Base-by-base conservation (phyloP, 352 stramenopile species). In the Phytophthora tentaculata region DNA sequence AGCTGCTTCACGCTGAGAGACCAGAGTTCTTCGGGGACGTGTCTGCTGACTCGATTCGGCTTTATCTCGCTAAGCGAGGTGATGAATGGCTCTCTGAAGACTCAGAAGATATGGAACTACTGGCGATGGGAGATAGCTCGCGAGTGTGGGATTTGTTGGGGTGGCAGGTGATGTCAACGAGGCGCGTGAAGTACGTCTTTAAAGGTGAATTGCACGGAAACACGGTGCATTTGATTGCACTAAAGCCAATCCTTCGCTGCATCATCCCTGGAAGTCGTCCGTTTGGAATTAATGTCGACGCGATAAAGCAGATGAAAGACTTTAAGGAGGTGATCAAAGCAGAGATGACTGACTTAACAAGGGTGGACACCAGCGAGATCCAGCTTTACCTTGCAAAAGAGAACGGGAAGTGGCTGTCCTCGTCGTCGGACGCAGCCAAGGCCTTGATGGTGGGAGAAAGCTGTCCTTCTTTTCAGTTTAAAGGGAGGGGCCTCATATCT, bases 201-300 rank as follows among this genome's bases (percentile, higher is more conserved):
- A 17, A 50, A 50, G 22, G 10, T 17, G 20, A 2, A 3, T 10
- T 20, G 20, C 19, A 29, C 3, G 44, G 19, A 2, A 50, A 29
- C 20, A 28, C 44, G 20, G 17, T 50, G 5, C 44, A 50, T 50
- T 0, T 29, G 9, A 50, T 50, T 29, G 44, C 44, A 50, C 20
- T 50, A 8, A 50, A 50, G n/a, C 44, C 44, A 8, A 28, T 50
- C 16, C 44, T 50, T 49, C 43, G 43, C 43, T 49, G 43, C 19
- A 45, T 49, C n/a, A 49, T 49, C 43, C 43, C 43, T 26, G 43
- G 43, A 3, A 49, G 43, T 49, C 43, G 43, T 14, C 8, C 19
- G 10, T 49, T 49, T 49, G 43, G 43, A 26, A 26, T 49, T 26
- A 49, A 49, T 26, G 1, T 49, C 9, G 19, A 26, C 17, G 26